These are phyloP conservation scores for Trypethelium eluteriae DNA, from an alignment of 495 filamentous ascomycete genomes.

Conservation along the genomic window DNA sequence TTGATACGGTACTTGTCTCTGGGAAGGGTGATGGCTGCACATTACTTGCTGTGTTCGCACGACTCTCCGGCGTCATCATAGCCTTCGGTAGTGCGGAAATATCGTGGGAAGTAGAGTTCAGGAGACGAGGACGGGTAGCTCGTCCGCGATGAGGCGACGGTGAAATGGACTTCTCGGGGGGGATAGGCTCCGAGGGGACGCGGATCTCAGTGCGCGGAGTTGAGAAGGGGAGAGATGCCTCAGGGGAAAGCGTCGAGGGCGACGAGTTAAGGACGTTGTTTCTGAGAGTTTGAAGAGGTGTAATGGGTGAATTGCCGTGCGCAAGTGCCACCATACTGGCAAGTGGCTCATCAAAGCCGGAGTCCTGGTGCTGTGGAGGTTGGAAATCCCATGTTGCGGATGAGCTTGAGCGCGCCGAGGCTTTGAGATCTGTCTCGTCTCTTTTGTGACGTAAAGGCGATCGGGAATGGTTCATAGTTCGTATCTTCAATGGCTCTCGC, in stretches of 20 bases:
- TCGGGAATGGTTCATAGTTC: not conserved
- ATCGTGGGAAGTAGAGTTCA: not conserved
- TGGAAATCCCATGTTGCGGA: not conserved
- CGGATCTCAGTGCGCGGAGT: constrained; percentile 5
- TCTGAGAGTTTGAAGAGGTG: constrained; percentile 55
- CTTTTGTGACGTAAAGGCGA: not conserved
- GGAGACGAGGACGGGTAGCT: not conserved
- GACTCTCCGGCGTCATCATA: not conserved
- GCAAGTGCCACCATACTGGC: not conserved
- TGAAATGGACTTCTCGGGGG: not conserved
- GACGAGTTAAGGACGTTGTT: not conserved
- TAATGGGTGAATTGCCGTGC: constrained; percentile 89
- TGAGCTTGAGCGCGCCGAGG: not conserved
- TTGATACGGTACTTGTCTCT: not conserved
- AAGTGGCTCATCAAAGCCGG: not conserved
- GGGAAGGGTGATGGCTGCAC: not conserved
- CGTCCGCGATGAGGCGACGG: constrained; percentile 2
- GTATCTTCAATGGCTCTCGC: not conserved
- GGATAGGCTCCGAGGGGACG: not conserved
- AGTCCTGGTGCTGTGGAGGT: constrained; percentile 4
- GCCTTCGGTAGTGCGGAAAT: not conserved
- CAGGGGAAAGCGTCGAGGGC: not conserved
- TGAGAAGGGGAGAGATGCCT: not conserved
- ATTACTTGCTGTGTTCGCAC: not conserved
- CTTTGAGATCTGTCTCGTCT: constrained; percentile 7